Evolutionary conservation across 495 filamentous ascomycete genomes (phyloP), one percentile per base, ranked within the genome.

Genomic region (Neurospora sp.): DNA sequence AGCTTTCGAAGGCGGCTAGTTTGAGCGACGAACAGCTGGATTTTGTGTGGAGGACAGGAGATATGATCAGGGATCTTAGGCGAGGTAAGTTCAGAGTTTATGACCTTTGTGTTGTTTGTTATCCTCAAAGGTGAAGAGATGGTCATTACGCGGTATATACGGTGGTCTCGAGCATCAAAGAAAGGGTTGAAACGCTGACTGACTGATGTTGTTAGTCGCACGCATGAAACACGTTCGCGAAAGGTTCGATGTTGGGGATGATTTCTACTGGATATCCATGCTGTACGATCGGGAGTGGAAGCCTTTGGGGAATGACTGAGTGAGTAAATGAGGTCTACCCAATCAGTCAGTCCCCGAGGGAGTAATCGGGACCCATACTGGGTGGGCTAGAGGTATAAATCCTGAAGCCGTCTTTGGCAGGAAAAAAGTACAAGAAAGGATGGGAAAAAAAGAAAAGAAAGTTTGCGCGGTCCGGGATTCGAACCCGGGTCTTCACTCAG

Each of bases 221-320:
- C 38, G 35, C 12, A 78, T 76, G 69, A 74, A 42, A 39, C 20
- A 61, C 10, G 71, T 41, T 16, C 71, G 76, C 16, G 70, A 76
- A 12, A 40, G 27, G 0, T 42, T 40, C 12, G 68, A 71, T 6
- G 75, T 75, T 8, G 76, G 76, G 12, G 48, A 75, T 38, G 76
- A 76, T 69, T 59, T 78, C 37, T 78, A 78, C 40, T 78, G 76
- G 76, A 48, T 78, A 31, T 78, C 76, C 17, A 78, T 78, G 76
- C 75, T 78, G 10, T 78, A 61, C 45, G 76, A 78, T 37, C 53
- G 69, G 39, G 73, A 78, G 17, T 78, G 76, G 76, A 73, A 68
- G 40, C 76, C 76, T 31, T 16, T 65, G 40, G 38, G 20, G 8
- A 73, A 76, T 38, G 73, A 76, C 35, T 78, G 70, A 73, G 3